Base-by-base conservation (phyloP, 768 basidiomycete genomes). In the Zangia roseola region DNA sequence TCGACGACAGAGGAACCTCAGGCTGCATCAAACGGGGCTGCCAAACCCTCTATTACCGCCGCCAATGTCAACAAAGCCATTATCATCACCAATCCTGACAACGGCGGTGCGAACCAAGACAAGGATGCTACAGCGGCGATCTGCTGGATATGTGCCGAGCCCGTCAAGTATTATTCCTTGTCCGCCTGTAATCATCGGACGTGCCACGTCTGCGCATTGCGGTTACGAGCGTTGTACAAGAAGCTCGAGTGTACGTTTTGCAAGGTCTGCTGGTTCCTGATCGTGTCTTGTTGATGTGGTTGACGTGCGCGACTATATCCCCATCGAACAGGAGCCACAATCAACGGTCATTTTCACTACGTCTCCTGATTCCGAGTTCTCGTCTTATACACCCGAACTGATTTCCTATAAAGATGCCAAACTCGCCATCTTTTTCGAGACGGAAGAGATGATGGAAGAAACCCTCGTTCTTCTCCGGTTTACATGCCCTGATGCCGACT, bases 61-160 rank as follows among this genome's bases (percentile, higher is more conserved):
- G 28, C 48, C 30, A 20, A 30, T 39, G 10, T 28, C 9, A 8
- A 25, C 9, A 3, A 36, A 5, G 45, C 46, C 5, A 46, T 43
- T 24, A 36, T 47, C 5, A 30, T 50, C 5, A 38, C 5, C 14
- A 31, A 16, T 5, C 6, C 31, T 31, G 14, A 31, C 14, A 6
- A 48, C 12, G 35, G 34, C 6, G 6, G n/a, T 4, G 21, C 64
- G 6, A 64, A 66, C 19, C 54, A 56, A 6, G 67, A 72, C 12
- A 78, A 82, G 16, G 61, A 56, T 24, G 68, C 66, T 42, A 35
- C 50, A 1, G 23, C 39, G 13, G 28, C 36, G 34, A 65, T 85
- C 10, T 97, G 95, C 71, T 95, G 84, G 81, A 97, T 97, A 68
- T 97, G 95, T 62, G 94, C 94, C 1, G 93, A 97, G 60, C 86